Base-by-base conservation (phyloP, 2,329 filamentous ascomycete genomes). In the Penicillium paneum region DNA sequence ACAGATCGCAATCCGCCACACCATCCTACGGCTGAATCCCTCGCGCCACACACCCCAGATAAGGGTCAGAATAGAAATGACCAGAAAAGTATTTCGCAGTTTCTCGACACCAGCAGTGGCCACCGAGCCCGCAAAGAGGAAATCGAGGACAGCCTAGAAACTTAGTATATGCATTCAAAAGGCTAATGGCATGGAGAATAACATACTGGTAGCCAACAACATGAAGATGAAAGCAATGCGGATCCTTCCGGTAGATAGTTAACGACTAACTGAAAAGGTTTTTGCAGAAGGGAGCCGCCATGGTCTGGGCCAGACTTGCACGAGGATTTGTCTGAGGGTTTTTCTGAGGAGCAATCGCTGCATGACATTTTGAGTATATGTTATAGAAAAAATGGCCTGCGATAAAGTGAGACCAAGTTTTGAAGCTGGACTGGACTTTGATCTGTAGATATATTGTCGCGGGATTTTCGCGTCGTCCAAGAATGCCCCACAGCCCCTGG, bases 111-210 rank as follows among this genome's bases (percentile, higher is more conserved):
- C 43, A 35, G 47, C 49, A 29, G 56, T 55, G 12, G 60, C 57
- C 15, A 62, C 47, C 6, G 60, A 62, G 13, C 60, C 60, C 1
- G 60, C 56, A 32, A 61, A 61, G 8, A 61, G 44, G 7, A 59
- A 54, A 19, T 62, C 58, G 4, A 62, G 47, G 11, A 56, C n/a
- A 17, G 56, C 47, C 60, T 63, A 35, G 6, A 24, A 41, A 41
- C 0, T 52, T 35, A 55, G 36, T 8, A 42, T 21, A n/a, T 36
- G n/a, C 13, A 26, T 36, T 12, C n/a, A 15, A 26, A 6, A 31
- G 24, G 3, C 8, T 3, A n/a, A 12, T 17, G 19, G 17, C 32
- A 42, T 32, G 29, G 35, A 36, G 42, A 17, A 26, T 1, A 12
- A 32, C 43, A 24, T 55, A 61, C 58, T 19, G 58, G 58, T 24